A percentile compares a stretch with the other conserved stretches of the same genome.
Conservation (phyloP, 345 rosid genomes). For the Rhodomyrtus tomentosa region DNA sequence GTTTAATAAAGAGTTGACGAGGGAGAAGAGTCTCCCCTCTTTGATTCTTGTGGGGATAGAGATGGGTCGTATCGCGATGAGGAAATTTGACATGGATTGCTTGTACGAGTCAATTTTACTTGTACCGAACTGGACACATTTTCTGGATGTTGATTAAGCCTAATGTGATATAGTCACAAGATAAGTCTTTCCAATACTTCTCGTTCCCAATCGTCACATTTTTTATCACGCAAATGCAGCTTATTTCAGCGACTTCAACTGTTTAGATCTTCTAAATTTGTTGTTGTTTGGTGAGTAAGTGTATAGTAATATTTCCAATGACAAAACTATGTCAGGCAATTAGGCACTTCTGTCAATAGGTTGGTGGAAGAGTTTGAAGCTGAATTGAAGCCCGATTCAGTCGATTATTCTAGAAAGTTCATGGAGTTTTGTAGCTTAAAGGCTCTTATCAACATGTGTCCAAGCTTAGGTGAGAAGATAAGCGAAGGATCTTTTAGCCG, state of each 20-base stretch:
- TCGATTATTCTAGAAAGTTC: conserved; percentile 49
- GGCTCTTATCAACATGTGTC: conserved; percentile 26
- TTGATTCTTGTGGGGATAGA: background rate
- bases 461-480: conserved; percentile 40
- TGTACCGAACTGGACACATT: background rate
- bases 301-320: background rate
- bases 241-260: background rate
- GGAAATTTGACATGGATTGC: background rate
- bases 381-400: conserved; percentile 39
- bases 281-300: background rate
- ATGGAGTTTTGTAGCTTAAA: conserved; percentile 64
- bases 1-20: background rate
- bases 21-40: background rate
- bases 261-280: background rate
- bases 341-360: conserved; percentile 25
- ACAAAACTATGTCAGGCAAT: conserved; percentile 29
- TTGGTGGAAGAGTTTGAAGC: conserved; percentile 60
- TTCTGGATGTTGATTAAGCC: background rate
- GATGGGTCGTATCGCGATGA: background rate
- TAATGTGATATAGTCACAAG: background rate
- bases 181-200: background rate
- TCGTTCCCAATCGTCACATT: background rate
- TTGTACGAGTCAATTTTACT: background rate
- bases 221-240: background rate
- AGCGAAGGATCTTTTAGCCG: conserved; percentile 58